Base-by-base conservation (phyloP, 768 basidiomycete genomes). In the Amanita muscaria region DNA sequence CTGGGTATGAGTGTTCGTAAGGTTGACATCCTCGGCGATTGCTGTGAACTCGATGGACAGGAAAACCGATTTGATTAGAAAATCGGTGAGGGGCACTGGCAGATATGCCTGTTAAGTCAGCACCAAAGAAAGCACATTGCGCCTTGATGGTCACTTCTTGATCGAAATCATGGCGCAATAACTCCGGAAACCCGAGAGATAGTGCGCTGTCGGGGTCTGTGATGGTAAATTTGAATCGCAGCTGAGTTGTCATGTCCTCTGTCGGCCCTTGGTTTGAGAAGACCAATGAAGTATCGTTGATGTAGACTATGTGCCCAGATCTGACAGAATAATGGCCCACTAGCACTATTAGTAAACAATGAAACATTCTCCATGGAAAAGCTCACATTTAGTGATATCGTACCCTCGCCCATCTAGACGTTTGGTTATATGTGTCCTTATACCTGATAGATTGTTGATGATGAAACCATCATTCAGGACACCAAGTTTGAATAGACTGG, bases 401-500 rank as follows among this genome's bases (percentile, higher is more conserved):
- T 90, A 94, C 6, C 91, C 91, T 52, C 72, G 80, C 10, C 83
- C 82, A 53, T 93, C 91, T 42, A 91, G 59, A 21, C 89, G 72
- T 56, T 77, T 83, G 18, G 88, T 80, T 15, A 93, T 80, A 49
- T 80, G 80, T 1, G 80, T 73, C 29, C 87, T 76, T 37, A 96
- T 73, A 5, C 90, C 91, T 2, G 82, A 74, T 7, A 90, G 68
- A 55, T 91, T 83, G 41, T 81, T 72, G 23, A 94, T 62, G 35
- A 90, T 63, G 56, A 77, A 88, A 1, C 92, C 92, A 56, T 82
- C 77, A 3, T 68, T 51, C 21, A 80, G 71, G 22, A 72, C 60
- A 11, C 67, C 68, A 9, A 93, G 61, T 58, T 92, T 93, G 23
- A 77, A 57, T 4, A 69, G 56, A 52, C 73, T 76, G 3, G 88